phyloP scores from a whole-genome alignment of 257 asterid species.

The Scutellaria barbata region DNA sequence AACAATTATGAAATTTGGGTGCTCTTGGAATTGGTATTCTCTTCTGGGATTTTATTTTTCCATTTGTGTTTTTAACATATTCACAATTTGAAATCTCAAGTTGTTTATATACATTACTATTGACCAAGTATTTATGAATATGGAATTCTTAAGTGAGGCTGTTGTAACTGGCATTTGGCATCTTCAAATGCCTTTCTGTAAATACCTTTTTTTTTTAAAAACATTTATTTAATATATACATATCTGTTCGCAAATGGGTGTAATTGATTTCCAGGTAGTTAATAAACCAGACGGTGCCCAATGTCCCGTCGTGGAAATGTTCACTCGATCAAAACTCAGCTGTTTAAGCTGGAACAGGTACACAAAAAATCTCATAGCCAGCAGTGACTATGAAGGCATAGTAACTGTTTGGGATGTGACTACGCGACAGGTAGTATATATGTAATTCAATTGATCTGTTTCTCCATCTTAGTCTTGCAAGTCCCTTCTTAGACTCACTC shows the following conservation, averaged over 20 bases:
- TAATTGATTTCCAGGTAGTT: slow-evolving; percentile 64
- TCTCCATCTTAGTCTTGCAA: slow-evolving; percentile 20
- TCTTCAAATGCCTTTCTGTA: not conserved
- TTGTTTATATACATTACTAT: too few species aligned
- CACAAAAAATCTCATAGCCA: slow-evolving; percentile 72
- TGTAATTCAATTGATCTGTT: slow-evolving; percentile 21
- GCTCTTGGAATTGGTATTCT: slow-evolving; percentile 2
- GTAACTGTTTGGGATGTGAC: slow-evolving; percentile 93
- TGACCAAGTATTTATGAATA: too few species aligned
- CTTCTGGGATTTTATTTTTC: not conserved
- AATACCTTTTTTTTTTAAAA: not conserved
- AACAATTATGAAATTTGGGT: not conserved
- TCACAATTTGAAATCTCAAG: too few species aligned
- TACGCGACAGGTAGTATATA: slow-evolving; percentile 71
- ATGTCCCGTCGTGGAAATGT: slow-evolving; percentile 82
- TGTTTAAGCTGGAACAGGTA: slow-evolving; percentile 94
- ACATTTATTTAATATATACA: not conserved
- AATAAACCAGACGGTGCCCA: slow-evolving; percentile 72
- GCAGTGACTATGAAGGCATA: slow-evolving; percentile 93
- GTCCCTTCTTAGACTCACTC: slow-evolving; percentile 21
- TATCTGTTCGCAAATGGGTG: not conserved
- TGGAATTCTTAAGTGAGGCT: too few species aligned
- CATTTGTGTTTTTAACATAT: not conserved
- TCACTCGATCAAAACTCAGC: slow-evolving; percentile 80
- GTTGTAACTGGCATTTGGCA: too few species aligned